A percentile compares a stretch with the other conserved stretches of the same genome.
phyloP scores from a whole-genome alignment of 441 rosid genomes.

The Populus hybrid region DNA sequence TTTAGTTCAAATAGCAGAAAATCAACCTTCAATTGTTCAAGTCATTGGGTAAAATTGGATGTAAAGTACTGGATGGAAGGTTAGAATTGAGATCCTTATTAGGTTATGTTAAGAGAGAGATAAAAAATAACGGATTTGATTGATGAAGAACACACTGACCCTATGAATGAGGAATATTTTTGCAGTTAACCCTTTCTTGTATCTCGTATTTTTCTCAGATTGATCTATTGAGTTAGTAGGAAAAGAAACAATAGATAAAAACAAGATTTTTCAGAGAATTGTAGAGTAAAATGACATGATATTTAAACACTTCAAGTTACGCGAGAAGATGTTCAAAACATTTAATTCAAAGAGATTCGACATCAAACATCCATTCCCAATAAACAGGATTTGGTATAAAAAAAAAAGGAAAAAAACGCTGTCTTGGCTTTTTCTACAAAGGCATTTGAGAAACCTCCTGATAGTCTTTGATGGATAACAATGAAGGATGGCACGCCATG shows the following conservation, averaged over 20 bases:
- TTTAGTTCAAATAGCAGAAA: background rate
- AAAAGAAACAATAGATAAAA: background rate
- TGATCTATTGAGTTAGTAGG: background rate
- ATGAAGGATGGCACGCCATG: background rate
- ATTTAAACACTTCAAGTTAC: background rate
- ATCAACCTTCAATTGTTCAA: background rate
- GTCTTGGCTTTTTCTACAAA: background rate
- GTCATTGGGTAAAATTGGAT: background rate
- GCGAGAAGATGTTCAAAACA: background rate
- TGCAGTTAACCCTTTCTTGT: background rate
- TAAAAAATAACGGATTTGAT: background rate
- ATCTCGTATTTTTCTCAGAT: background rate
- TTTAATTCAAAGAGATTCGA: background rate
- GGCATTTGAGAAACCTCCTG: background rate
- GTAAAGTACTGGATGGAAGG: background rate
- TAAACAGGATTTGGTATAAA: background rate
- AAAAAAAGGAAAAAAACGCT: background rate
- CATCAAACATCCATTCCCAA: background rate
- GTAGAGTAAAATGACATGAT: background rate
- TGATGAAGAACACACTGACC: background rate
- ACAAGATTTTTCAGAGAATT: background rate
- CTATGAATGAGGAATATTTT: too few species aligned
- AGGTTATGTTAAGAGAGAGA: background rate
- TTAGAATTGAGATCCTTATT: background rate
- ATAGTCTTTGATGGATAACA: background rate